A percentile compares a stretch with the other conserved stretches of the same genome.
phyloP scores from a whole-genome alignment of 2,329 filamentous ascomycete species.

The Cladosporium austrohemisphaericum region DNA sequence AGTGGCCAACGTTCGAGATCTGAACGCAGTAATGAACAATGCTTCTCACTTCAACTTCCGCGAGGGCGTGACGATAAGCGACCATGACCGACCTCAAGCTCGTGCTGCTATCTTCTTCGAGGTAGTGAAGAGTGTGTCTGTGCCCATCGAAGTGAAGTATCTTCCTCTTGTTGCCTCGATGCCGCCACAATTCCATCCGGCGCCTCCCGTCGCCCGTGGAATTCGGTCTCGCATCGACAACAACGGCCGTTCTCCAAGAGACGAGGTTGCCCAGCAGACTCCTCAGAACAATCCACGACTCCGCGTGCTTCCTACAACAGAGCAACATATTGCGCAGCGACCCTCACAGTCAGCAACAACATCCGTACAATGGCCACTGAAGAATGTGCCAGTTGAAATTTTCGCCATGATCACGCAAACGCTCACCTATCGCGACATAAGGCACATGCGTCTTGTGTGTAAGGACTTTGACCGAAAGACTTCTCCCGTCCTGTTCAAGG shows the following conservation, averaged over 20 bases:
- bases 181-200: neutral
- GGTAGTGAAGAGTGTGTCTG: neutral
- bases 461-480: slow-evolving; percentile 57
- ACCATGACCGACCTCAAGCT: neutral
- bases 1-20: neutral
- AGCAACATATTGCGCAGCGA: neutral
- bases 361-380: slow-evolving; percentile 35
- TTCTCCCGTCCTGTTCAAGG: slow-evolving; percentile 57
- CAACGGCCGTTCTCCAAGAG: neutral
- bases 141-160: neutral
- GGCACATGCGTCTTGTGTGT: slow-evolving; percentile 59
- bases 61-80: neutral
- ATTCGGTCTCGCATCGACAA: too few species aligned
- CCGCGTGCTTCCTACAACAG: neutral
- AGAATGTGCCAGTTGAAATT: slow-evolving; percentile 57
- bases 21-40: neutral
- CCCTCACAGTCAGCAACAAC: neutral
- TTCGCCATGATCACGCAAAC: slow-evolving; percentile 55
- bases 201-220: too few species aligned
- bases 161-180: slow-evolving; percentile 1
- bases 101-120: slow-evolving; percentile 5
- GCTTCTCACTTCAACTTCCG: neutral
- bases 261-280: too few species aligned
- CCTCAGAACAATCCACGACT: too few species aligned
- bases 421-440: slow-evolving; percentile 57